Conservation (phyloP, 257 asterid genomes). For the Solanum pimpinellifolium region DNA sequence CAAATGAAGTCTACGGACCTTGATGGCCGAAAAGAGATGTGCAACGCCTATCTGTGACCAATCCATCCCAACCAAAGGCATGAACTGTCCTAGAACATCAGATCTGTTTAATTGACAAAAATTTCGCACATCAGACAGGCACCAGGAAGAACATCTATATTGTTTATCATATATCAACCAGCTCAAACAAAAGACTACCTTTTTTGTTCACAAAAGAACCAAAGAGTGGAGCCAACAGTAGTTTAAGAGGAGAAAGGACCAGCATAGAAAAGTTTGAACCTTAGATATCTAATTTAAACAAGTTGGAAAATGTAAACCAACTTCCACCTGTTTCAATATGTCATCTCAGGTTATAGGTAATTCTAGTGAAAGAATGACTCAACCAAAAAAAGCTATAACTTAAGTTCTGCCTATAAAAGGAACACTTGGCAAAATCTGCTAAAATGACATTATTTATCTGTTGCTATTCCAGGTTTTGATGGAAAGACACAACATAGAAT, state of each 20-base stretch:
- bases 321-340: neutral
- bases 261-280: neutral
- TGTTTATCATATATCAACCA: neutral
- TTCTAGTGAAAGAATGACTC: neutral
- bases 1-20: constrained; percentile 30
- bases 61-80: constrained; percentile 98
- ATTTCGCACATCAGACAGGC: neutral
- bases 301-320: neutral
- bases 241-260: neutral
- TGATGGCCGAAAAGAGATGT: constrained; percentile 93
- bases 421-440: neutral
- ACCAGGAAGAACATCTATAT: neutral
- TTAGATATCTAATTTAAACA: neutral
- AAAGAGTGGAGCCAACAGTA: neutral
- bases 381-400: neutral
- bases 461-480: neutral
- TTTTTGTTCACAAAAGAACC: neutral
- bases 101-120: constrained; percentile 29
- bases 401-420: neutral
- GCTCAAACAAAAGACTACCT: neutral
- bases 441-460: neutral
- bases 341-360: neutral
- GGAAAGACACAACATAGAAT: neutral
- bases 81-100: constrained; percentile 82
- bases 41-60: constrained; percentile 96